Evolutionary conservation across 1,284 basidiomycete species (phyloP).

Genomic region (Sanguinoderma infundibulare): DNA sequence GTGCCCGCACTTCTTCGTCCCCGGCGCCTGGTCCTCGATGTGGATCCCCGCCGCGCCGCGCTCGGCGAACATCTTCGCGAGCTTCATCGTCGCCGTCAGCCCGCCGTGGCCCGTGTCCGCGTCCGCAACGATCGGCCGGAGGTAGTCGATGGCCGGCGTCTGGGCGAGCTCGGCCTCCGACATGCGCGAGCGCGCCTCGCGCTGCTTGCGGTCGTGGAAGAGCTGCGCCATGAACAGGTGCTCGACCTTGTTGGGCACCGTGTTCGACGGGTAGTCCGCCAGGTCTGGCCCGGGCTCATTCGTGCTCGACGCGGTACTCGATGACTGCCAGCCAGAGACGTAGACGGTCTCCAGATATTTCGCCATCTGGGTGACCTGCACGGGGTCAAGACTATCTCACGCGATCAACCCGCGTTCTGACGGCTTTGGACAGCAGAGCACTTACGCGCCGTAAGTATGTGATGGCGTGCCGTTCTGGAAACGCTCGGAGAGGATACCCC

Average conservation of each 20-base stretch:
- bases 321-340: constrained; percentile 97
- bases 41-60: constrained; percentile 76
- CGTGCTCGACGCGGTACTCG: constrained; percentile 89
- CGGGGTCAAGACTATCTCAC: constrained; percentile 83
- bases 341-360: constrained; percentile 98
- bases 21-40: constrained; percentile 80
- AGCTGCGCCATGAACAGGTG: constrained; percentile 88
- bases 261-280: constrained; percentile 94
- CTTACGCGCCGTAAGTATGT: constrained; percentile 97
- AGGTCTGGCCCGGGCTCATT: constrained; percentile 99
- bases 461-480: constrained; percentile 77
- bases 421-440: constrained; percentile 29
- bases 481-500: constrained; percentile 68
- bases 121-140: constrained; percentile 71
- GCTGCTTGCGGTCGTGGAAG: constrained; percentile 89
- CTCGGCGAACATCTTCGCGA: constrained; percentile 83
- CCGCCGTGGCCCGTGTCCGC: constrained; percentile 73
- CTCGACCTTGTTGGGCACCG: constrained; percentile 92
- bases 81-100: constrained; percentile 68
- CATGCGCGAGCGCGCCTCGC: constrained; percentile 74
- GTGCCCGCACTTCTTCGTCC: constrained; percentile 74
- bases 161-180: constrained; percentile 76
- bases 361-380: constrained; percentile 98
- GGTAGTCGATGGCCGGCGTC: constrained; percentile 65
- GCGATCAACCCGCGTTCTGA: background rate